Evolutionary conservation across 257 asterid genomes (phyloP).

Genomic region (Craterostigma plantagineum): DNA sequence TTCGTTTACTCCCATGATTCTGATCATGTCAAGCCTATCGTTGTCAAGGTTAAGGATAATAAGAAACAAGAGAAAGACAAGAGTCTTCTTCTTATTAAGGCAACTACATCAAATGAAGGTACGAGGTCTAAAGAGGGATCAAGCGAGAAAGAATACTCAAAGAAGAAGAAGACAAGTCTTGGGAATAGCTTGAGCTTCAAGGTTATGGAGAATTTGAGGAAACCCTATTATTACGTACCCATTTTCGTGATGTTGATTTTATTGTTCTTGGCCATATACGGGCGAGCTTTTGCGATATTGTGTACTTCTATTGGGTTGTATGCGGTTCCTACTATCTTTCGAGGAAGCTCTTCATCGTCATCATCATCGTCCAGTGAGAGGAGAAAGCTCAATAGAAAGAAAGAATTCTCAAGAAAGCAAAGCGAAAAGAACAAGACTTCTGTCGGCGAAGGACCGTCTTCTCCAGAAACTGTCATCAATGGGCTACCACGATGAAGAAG

Average conservation of each 20-base stretch:
- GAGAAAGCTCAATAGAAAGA: slow-evolving; percentile 7
- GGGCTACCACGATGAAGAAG: no score
- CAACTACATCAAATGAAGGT: no score
- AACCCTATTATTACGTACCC: slow-evolving; percentile 10
- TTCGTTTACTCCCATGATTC: slow-evolving; percentile 20
- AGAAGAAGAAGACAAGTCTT: not conserved
- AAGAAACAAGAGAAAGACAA: not conserved
- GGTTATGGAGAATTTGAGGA: slow-evolving; percentile 9
- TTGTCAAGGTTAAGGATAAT: slow-evolving; percentile 12
- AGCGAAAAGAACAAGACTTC: no score
- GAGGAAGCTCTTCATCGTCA: not conserved
- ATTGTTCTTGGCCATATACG: slow-evolving; percentile 11
- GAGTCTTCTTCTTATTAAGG: not conserved
- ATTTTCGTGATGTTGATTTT: slow-evolving; percentile 12
- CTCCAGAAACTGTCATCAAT: no score
- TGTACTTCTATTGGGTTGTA: slow-evolving; percentile 21
- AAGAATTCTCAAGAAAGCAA: not conserved
- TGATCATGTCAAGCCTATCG: slow-evolving; percentile 12
- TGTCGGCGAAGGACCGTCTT: no score
- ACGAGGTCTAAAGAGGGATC: not conserved
- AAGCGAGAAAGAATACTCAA: no score
- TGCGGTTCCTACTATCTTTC: slow-evolving; percentile 9
- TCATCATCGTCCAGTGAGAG: not conserved
- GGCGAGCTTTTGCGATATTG: slow-evolving; percentile 15
- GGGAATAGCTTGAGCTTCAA: not conserved